phyloP scores from a whole-genome alignment of 306 rosid species.

The Pueraria montana region DNA sequence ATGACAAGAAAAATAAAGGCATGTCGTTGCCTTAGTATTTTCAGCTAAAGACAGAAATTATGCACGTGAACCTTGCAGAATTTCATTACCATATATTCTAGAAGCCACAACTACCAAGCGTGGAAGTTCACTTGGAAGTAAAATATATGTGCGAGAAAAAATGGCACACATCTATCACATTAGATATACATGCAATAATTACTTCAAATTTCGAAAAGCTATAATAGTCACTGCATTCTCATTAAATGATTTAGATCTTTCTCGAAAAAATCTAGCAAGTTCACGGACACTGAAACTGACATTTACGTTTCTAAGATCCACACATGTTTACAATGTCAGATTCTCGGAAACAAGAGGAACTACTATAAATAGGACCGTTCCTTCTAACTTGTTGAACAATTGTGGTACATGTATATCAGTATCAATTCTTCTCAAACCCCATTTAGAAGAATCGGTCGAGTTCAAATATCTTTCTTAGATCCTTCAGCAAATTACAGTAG shows the following conservation, averaged over 20 bases:
- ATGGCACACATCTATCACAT: not conserved
- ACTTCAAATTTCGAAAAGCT: conserved; percentile 47
- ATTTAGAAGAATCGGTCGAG: not conserved
- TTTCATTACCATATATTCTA: conserved; percentile 15
- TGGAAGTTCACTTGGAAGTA: not conserved
- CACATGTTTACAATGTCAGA: conserved; percentile 46
- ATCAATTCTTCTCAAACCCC: not conserved
- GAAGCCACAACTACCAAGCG: conserved; percentile 38
- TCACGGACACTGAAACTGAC: conserved; percentile 67
- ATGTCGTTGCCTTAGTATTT: not conserved
- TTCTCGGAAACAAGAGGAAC: not conserved
- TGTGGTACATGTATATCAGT: not conserved
- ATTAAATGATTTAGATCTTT: conserved; percentile 34
- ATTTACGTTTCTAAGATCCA: conserved; percentile 57
- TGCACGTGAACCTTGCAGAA: conserved; percentile 12
- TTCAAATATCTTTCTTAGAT: not conserved
- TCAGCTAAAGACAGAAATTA: conserved; percentile 25
- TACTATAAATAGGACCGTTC: conserved; percentile 61
- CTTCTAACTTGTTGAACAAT: conserved; percentile 33
- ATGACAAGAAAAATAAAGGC: not conserved
- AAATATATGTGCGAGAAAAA: not conserved
- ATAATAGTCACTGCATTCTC: conserved; percentile 45
- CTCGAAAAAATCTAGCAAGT: conserved; percentile 56
- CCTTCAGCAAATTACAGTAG: not conserved
- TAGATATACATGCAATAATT: not conserved